Percentiles rank a stretch among this genome's conserved stretches.
phyloP scores from a whole-genome alignment of 306 rosid genomes.

The Sechiopsis laciniata region DNA sequence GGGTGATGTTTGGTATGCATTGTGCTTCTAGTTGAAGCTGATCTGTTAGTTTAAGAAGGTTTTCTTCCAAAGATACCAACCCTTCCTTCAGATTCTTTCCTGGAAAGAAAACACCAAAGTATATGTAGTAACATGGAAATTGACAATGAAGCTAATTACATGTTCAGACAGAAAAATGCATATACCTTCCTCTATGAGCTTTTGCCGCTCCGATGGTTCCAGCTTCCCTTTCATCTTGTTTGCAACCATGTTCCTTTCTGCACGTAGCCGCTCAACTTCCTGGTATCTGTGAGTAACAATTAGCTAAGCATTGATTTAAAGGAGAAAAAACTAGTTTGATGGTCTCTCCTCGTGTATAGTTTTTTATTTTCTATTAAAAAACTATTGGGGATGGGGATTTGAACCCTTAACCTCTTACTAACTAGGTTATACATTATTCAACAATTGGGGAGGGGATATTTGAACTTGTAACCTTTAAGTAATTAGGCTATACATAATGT shows the following conservation, averaged over 20 bases:
- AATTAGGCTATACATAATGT: too few species aligned
- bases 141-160: constrained; percentile 14
- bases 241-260: constrained; percentile 81
- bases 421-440: too few species aligned
- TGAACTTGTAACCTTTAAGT: too few species aligned
- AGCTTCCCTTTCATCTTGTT: constrained; percentile 92
- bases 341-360: not conserved
- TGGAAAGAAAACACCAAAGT: constrained; percentile 25
- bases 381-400: too few species aligned
- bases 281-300: constrained; percentile 73
- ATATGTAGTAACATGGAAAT: constrained; percentile 13
- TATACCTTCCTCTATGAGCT: constrained; percentile 76
- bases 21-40: constrained; percentile 88
- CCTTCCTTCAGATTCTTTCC: constrained; percentile 91
- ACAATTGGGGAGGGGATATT: too few species aligned
- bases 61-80: constrained; percentile 70
- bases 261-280: constrained; percentile 96
- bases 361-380: too few species aligned
- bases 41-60: constrained; percentile 63
- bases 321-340: constrained; percentile 23
- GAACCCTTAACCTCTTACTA: too few species aligned
- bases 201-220: constrained; percentile 70
- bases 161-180: constrained; percentile 4
- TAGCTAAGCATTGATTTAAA: constrained; percentile 48
- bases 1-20: constrained; percentile 78